Base-by-base conservation (phyloP, 257 asterid species). In the Primulina huaijiensis region DNA sequence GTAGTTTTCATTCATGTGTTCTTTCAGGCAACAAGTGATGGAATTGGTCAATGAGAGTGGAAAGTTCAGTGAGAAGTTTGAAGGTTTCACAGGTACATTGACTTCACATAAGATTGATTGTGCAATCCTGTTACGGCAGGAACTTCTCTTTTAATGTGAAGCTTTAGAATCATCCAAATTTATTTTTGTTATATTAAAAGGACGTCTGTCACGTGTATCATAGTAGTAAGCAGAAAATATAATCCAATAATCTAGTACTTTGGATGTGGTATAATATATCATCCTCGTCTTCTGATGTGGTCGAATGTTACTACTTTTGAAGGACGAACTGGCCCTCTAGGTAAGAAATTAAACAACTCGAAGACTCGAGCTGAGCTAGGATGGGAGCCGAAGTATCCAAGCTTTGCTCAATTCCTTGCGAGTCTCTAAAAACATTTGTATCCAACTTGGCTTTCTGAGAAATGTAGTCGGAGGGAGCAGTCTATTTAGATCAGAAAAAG, bases 341-440 rank as follows among this genome's bases (percentile, higher is more conserved):
- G 97, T 29, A 90, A 90, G 89, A 90, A 83, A 72, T 79, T 92
- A 62, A 78, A 85, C 92, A 92, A 92, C 83, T 85, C 89, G 27
- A 88, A 78, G 76, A 83, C 95, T 31, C 88, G 93, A 6, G 82
- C 89, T n/a, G 92, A 92, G 65, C 71, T 92, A 67, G 86, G 84
- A 52, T 92, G 98, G 98, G 90, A 87, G 79, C 97, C 96, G 6
- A 87, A 85, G 69, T 92, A 88, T 78, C 83, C 83, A 40, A 88
- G 96, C 87, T 92, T 92, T 60, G 85, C 90, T 21, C 82, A 84
- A 66, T 92, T 92, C 80, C 92, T 92, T 11, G 90, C 78, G 86
- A 68, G 80, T 77, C 73, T 86, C 75, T 78, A 65, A 80, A 52
- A 56, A 37, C 37, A 69, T 27, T 27, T 55, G 69, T 29, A 53